A percentile compares a stretch with the other conserved stretches of the same genome.
Conservation (phyloP, 192 early-diverging fungal species). For the Gonapodya sp. region DNA sequence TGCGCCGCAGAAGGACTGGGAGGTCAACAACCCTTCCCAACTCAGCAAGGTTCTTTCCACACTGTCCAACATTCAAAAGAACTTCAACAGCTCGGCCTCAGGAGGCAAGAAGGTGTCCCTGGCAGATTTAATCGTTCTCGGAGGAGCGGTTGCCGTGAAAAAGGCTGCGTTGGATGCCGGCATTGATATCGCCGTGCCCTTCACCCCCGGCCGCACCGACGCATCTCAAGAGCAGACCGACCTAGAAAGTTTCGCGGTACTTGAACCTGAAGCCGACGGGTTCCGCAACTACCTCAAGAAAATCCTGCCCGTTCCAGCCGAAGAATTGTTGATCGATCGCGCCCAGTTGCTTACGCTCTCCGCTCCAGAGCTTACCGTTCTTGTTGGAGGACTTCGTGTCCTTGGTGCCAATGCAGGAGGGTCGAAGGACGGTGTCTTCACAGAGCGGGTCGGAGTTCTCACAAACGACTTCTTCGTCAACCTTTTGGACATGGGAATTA, state of each 20-base stretch:
- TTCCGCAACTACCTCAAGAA: neutral
- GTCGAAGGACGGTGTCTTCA: slow-evolving; percentile 16
- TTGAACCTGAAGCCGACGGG: neutral
- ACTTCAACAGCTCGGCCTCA: neutral
- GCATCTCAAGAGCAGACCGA: neutral
- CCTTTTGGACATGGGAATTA: slow-evolving; percentile 14
- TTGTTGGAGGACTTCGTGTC: slow-evolving; percentile 20
- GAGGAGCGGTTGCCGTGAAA: slow-evolving; percentile 19
- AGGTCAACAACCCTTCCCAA: neutral
- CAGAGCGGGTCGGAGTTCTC: slow-evolving; percentile 15
- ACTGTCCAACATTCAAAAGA: neutral
- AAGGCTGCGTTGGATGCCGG: neutral
- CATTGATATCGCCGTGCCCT: neutral
- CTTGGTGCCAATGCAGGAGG: slow-evolving; percentile 15
- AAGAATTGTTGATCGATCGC: slow-evolving; percentile 8
- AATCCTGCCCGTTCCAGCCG: slow-evolving; percentile 8
- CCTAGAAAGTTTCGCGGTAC: neutral
- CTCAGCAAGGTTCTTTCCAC: neutral
- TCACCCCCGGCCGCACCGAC: neutral
- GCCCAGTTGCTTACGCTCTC: slow-evolving; percentile 18
- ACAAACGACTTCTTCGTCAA: slow-evolving; percentile 26
- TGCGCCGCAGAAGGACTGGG: slow-evolving; percentile 12
- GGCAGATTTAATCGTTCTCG: slow-evolving; percentile 30
- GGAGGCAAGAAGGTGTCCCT: neutral
- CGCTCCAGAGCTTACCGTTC: slow-evolving; percentile 20